A percentile compares a stretch with the other conserved stretches of the same genome.
These are phyloP conservation scores for Corylus heterophylla DNA, from an alignment of 306 rosid species.

Conservation along the genomic window DNA sequence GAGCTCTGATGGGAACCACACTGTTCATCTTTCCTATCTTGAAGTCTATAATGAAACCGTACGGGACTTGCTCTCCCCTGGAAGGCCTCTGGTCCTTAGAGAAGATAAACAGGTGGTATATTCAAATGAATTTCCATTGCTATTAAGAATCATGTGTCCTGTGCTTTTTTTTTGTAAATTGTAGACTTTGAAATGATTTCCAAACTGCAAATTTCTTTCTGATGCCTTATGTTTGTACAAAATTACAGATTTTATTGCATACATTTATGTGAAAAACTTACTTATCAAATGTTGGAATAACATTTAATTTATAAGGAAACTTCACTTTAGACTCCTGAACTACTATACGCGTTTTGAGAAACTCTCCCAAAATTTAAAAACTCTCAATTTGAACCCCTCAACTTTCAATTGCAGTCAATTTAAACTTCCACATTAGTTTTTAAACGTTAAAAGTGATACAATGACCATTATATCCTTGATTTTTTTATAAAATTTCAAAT, in stretches of 20 bases:
- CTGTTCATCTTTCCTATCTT: conserved; percentile 85
- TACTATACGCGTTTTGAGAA: no score
- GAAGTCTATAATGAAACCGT: conserved; percentile 98
- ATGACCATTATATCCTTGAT: no score
- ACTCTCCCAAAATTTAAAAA: no score
- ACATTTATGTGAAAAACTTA: no score
- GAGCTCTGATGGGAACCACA: conserved; percentile 88
- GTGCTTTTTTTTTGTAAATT: neutral
- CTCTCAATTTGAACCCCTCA: no score
- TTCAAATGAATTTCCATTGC: neutral
- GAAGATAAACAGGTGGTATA: conserved; percentile 83
- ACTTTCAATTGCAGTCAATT: no score
- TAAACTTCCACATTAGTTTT: no score
- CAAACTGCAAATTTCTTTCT: neutral
- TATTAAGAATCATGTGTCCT: neutral
- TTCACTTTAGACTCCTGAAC: no score
- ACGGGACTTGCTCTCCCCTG: conserved; percentile 87
- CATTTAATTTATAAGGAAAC: no score
- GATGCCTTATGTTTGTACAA: neutral
- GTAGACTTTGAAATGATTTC: neutral
- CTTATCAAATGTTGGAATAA: no score
- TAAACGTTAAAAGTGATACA: no score
- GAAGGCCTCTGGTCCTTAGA: conserved; percentile 91
- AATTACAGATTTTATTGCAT: neutral
- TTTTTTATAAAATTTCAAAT: no score